phyloP scores from a whole-genome alignment of 2,329 filamentous ascomycete genomes.

The Aspergillus texensis region DNA sequence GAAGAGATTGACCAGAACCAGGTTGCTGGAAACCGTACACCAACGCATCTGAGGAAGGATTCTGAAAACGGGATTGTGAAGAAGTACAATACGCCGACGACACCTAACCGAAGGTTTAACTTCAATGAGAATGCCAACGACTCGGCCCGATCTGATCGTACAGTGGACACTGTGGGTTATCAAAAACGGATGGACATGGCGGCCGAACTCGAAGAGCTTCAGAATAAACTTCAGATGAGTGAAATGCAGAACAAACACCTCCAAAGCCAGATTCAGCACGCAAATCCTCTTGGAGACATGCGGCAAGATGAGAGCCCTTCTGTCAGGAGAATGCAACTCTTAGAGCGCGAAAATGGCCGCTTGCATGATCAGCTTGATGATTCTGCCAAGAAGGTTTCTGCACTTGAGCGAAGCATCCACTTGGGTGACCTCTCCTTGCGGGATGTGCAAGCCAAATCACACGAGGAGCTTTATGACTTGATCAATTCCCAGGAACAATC shows the following conservation, averaged over 20 bases:
- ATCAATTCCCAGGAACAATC: constrained; percentile 93
- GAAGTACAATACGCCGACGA: constrained; percentile 74
- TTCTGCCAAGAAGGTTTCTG: constrained; percentile 87
- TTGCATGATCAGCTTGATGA: constrained; percentile 95
- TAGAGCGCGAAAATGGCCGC: constrained; percentile 88
- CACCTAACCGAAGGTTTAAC: constrained; percentile 72
- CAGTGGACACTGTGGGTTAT: constrained; percentile 78
- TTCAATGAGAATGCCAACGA: constrained; percentile 68
- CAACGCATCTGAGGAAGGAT: constrained; percentile 67
- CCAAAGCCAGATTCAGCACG: constrained; percentile 79
- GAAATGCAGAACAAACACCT: constrained; percentile 96
- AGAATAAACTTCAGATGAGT: constrained; percentile 89
- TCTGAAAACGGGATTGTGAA: constrained; percentile 57
- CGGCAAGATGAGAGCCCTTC: constrained; percentile 78
- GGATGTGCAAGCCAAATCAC: constrained; percentile 88
- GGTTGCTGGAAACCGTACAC: constrained; percentile 71
- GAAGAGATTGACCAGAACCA: constrained; percentile 89
- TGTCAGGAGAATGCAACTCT: constrained; percentile 78
- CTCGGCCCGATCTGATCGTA: constrained; percentile 81
- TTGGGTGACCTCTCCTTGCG: constrained; percentile 85
- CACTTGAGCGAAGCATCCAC: constrained; percentile 81
- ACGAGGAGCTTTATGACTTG: constrained; percentile 90
- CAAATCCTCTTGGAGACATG: constrained; percentile 62
- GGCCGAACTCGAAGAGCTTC: constrained; percentile 85
- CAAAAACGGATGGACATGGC: constrained; percentile 91